phyloP scores from a whole-genome alignment of 2,329 filamentous ascomycete genomes.

The Colletotrichum agaves region DNA sequence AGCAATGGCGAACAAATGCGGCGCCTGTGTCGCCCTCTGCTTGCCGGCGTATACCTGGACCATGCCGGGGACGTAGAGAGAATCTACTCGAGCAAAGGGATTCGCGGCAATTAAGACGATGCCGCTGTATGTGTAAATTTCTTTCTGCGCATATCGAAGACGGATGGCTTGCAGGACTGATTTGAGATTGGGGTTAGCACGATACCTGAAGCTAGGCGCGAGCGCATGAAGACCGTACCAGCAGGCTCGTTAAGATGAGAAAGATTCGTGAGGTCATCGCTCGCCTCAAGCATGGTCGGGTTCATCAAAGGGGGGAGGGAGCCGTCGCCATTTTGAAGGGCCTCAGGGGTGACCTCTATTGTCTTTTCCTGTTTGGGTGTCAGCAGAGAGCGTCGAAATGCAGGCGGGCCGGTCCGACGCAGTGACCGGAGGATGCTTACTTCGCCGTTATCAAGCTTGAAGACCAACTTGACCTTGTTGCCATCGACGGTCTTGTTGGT shows the following conservation, averaged over 20 bases:
- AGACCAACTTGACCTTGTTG: slow-evolving; percentile 87
- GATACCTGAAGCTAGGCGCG: neutral
- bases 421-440: slow-evolving; percentile 57
- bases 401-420: neutral
- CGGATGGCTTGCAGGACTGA: slow-evolving; percentile 96
- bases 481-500: slow-evolving; percentile 85
- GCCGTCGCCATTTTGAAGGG: slow-evolving; percentile 79
- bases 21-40: slow-evolving; percentile 94
- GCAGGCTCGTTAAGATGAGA: slow-evolving; percentile 99
- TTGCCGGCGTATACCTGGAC: slow-evolving; percentile 99
- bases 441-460: slow-evolving; percentile 92
- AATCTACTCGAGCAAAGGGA: slow-evolving; percentile 96
- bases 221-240: slow-evolving; percentile 63
- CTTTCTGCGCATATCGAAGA: slow-evolving; percentile 95
- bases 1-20: slow-evolving; percentile 97
- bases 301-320: slow-evolving; percentile 96
- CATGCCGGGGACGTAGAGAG: slow-evolving; percentile 98
- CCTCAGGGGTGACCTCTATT: slow-evolving; percentile 80
- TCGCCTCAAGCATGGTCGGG: slow-evolving; percentile 96
- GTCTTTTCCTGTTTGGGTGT: slow-evolving; percentile 72
- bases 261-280: slow-evolving; percentile 95
- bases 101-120: slow-evolving; percentile 99
- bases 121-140: slow-evolving; percentile 99
- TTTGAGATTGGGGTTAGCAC: slow-evolving; percentile 37
- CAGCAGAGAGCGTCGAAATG: slow-evolving; percentile 1